phyloP scores from a whole-genome alignment of 768 basidiomycete species.

The Floccularia luteovirens region DNA sequence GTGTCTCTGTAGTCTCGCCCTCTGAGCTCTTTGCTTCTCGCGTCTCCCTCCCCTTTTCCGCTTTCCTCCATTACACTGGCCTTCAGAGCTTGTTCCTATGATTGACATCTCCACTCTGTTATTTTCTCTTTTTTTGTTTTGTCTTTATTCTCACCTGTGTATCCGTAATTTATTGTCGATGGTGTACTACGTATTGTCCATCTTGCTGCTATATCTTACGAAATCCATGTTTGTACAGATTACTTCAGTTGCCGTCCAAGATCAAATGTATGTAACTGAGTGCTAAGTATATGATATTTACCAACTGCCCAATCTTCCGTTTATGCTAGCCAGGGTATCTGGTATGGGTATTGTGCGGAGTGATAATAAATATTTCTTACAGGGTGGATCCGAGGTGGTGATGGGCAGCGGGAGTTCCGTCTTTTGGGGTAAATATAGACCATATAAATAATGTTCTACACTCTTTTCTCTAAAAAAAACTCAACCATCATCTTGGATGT shows the following conservation, averaged over 20 bases:
- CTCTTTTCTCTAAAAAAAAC: too few relatives aligned
- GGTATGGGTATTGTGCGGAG: too few relatives aligned
- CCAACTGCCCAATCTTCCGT: too few relatives aligned
- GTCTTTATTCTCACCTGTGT: conserved; percentile 19
- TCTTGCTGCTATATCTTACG: conserved; percentile 11
- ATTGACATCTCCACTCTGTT: conserved; percentile 4
- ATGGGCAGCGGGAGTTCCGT: too few relatives aligned
- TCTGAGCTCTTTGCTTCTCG: conserved; percentile 3
- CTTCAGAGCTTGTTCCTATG: neutral
- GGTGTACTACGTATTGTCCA: conserved; percentile 12
- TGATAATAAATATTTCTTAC: too few relatives aligned
- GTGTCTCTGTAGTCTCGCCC: conserved; percentile 6
- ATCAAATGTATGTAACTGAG: neutral
- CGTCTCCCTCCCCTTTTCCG: conserved; percentile 5
- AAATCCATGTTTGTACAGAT: too few relatives aligned
- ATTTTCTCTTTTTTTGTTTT: conserved; percentile 7
- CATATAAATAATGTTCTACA: too few relatives aligned
- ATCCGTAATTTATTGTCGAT: conserved; percentile 31
- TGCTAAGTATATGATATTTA: conserved; percentile 7
- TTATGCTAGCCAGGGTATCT: too few relatives aligned
- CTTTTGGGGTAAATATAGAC: too few relatives aligned
- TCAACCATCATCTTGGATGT: too few relatives aligned
- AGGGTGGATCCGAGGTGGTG: too few relatives aligned
- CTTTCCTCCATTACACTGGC: conserved; percentile 5
- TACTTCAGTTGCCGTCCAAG: conserved; percentile 12